Evolutionary conservation across 2,329 filamentous ascomycete genomes (phyloP).

Genomic region (Arachnopeziza araneosa): DNA sequence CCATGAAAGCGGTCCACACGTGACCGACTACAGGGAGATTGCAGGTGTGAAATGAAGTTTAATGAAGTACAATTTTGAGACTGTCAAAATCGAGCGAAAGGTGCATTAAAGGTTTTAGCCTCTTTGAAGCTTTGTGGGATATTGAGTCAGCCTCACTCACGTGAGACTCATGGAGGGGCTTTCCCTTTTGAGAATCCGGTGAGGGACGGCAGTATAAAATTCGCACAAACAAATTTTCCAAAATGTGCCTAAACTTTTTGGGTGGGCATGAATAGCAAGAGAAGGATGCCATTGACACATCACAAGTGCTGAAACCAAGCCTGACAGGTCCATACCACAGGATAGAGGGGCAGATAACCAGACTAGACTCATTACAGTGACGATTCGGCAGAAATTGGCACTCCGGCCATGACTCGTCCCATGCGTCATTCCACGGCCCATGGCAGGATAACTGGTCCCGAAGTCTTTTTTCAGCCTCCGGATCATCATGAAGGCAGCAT

Average conservation of each 20-base stretch:
- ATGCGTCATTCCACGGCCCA: background rate
- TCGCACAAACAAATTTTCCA: background rate
- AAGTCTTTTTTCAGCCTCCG: background rate
- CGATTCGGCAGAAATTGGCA: background rate
- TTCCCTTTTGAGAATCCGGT: background rate
- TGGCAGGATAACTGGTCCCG: background rate
- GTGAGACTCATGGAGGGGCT: background rate
- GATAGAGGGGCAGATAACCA: background rate
- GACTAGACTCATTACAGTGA: background rate
- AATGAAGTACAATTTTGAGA: no score
- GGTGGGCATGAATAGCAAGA: background rate
- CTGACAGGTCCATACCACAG: no score
- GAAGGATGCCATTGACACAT: background rate
- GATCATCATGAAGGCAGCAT: background rate
- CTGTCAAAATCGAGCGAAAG: no score
- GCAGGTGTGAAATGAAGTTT: no score
- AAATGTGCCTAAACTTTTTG: background rate
- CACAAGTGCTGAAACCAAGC: background rate
- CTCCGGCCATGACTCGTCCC: background rate
- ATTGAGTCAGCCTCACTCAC: background rate
- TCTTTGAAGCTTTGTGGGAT: no score
- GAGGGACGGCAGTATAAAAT: background rate
- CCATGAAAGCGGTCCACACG: no score
- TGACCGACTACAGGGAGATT: no score
- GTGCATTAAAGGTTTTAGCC: no score